phyloP scores from a whole-genome alignment of 371 early-diverging fungal species.

The Mucor saturninus region DNA sequence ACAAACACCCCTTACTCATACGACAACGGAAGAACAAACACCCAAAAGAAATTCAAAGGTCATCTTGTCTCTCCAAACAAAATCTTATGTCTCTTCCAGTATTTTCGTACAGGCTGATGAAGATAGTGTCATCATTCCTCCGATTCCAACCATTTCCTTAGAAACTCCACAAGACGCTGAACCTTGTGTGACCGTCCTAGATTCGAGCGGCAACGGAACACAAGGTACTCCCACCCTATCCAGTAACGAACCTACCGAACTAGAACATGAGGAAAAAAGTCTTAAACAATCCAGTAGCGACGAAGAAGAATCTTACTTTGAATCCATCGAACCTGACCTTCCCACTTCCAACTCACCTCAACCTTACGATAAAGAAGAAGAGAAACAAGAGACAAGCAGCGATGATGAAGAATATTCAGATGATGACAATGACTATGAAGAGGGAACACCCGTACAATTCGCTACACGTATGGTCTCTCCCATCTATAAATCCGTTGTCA shows the following conservation, averaged over 20 bases:
- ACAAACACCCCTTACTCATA: not conserved
- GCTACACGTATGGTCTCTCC: constrained; percentile 21
- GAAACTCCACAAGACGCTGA: not conserved
- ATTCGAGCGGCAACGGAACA: constrained; percentile 7
- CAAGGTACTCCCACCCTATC: constrained; percentile 4
- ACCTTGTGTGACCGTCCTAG: constrained; percentile 1
- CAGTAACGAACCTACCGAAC: constrained; percentile 9
- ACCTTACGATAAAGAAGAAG: not conserved
- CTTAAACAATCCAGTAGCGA: not conserved
- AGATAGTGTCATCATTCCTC: constrained; percentile 1
- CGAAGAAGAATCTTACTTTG: constrained; percentile 13
- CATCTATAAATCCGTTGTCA: constrained; percentile 19
- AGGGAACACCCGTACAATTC: constrained; percentile 17
- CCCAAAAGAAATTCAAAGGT: constrained; percentile 34
- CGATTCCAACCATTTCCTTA: not conserved
- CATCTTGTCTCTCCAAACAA: constrained; percentile 35
- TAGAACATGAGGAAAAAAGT: not conserved
- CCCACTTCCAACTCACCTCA: too few relatives aligned
- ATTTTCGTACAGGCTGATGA: constrained; percentile 38
- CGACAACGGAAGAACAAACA: not conserved
- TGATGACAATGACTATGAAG: constrained; percentile 14
- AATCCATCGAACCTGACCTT: not conserved
- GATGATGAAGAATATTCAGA: not conserved
- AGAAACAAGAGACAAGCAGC: not conserved
- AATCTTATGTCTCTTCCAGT: constrained; percentile 46